Base-by-base conservation (phyloP, 192 early-diverging fungal genomes). In the Paraglomus brasilianum region DNA sequence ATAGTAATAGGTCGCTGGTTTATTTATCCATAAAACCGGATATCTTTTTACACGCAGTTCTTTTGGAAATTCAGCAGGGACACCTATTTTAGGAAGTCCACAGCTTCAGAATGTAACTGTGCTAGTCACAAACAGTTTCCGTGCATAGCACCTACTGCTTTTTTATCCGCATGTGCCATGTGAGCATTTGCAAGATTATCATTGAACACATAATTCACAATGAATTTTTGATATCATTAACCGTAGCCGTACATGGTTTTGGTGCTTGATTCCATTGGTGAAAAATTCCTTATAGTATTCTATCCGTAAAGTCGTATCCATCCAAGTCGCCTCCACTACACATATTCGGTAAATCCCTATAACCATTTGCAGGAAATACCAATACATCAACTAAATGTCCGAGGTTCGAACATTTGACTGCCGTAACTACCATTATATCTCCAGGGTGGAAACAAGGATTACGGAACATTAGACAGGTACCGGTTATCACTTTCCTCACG, bases 271-370 rank as follows among this genome's bases (percentile, higher is more conserved):
- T 87, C 82, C 86, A 87, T 86, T 0, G 88, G 80, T 11, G 67
- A 22, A 10, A 50, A 30, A 39, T 80, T 72, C 36, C 67, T 71
- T 43, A 72, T 77, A 0, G 43, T 71, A n/a, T n/a, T n/a, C n/a
- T n/a, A n/a, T n/a, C n/a, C 84, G 82, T 87, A 69, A 71, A 88
- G 69, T 85, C 81, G 77, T 93, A 90, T 19, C 92, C 92, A 68
- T 93, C 92, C 7, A 93, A 74, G 78, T 93, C 92, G 8, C 92
- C 92, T 42, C 92, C 92, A 63, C 82, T 82, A 62, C 91, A 88
- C 85, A 87, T 87, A 51, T 86, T 89, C 3, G 90, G 88, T 45
- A 92, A 77, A 60, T 87, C 86, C 5, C 92, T 81, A 10, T 79
- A 64, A 1, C 92, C 92, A 21, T 80, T 71, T 38, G 84, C 76